Evolutionary conservation across 1,139 yeast genomes (phyloP).

Genomic region (Sporopachydermia cereana): DNA sequence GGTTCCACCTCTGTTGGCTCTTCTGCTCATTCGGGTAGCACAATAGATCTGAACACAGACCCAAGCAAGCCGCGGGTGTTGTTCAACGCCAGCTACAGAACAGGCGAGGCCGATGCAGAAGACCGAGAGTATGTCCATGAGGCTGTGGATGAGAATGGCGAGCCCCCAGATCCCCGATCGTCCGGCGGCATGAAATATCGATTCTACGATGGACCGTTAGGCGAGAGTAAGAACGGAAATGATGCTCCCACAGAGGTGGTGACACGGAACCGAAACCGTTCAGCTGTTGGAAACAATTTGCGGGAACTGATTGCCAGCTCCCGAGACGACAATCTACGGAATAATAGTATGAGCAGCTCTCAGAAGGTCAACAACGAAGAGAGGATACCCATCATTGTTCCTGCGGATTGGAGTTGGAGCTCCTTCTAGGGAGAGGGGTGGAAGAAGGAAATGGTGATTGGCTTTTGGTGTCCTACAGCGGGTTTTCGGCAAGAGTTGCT

Average conservation of each 20-base stretch:
- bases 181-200: neutral
- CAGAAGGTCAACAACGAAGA: neutral
- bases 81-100: neutral
- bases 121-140: constrained; percentile 2
- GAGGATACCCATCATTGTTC: neutral
- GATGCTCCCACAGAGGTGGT: no score
- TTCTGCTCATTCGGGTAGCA: no score
- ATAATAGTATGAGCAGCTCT: neutral
- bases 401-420: constrained; percentile 6
- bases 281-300: neutral
- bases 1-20: no score
- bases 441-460: neutral
- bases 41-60: no score
- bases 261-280: neutral
- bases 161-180: no score
- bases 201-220: neutral
- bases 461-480: no score
- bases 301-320: neutral
- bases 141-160: no score
- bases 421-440: neutral
- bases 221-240: neutral
- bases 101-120: neutral
- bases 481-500: no score
- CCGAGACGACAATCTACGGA: neutral
- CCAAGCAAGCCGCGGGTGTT: no score